Conservation (phyloP, 2,329 filamentous ascomycete genomes). For the Polytolypa hystricis region DNA sequence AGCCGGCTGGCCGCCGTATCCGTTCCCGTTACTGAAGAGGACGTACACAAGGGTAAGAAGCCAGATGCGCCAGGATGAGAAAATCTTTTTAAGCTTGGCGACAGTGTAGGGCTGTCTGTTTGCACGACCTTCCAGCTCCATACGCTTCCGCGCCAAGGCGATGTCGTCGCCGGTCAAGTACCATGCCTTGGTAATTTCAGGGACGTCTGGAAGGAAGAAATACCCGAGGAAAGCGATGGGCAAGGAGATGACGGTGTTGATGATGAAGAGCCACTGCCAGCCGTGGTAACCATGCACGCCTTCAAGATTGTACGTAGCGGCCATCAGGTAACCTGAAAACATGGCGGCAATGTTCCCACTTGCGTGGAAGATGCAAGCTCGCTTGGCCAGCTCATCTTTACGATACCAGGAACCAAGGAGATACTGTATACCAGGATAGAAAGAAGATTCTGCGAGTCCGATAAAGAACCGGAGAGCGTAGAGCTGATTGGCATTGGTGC, state of each 20-base stretch:
- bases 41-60: slow-evolving; percentile 48
- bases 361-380: slow-evolving; percentile 43
- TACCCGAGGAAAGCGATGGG: slow-evolving; percentile 42
- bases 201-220: slow-evolving; percentile 39
- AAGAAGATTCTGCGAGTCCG: slow-evolving; percentile 39
- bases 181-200: slow-evolving; percentile 40
- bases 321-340: slow-evolving; percentile 44
- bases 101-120: slow-evolving; percentile 36
- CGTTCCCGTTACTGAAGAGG: background rate
- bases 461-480: background rate
- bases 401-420: slow-evolving; percentile 44
- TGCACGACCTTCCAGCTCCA: slow-evolving; percentile 40
- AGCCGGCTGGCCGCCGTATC: background rate
- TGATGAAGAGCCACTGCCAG: slow-evolving; percentile 46
- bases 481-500: slow-evolving; percentile 25
- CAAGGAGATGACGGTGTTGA: slow-evolving; percentile 44
- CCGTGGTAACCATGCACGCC: slow-evolving; percentile 39
- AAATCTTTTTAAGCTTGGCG: slow-evolving; percentile 48
- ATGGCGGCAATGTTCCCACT: slow-evolving; percentile 34
- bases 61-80: slow-evolving; percentile 56
- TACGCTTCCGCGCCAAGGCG: slow-evolving; percentile 36
- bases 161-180: slow-evolving; percentile 39
- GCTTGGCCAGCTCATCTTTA: slow-evolving; percentile 40
- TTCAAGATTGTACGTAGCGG: slow-evolving; percentile 40
- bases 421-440: slow-evolving; percentile 44